A percentile compares a stretch with the other conserved stretches of the same genome.
These are phyloP conservation scores for Saccharomycopsis guyanensis DNA, from an alignment of 805 yeast genomes.

Conservation along the genomic window DNA sequence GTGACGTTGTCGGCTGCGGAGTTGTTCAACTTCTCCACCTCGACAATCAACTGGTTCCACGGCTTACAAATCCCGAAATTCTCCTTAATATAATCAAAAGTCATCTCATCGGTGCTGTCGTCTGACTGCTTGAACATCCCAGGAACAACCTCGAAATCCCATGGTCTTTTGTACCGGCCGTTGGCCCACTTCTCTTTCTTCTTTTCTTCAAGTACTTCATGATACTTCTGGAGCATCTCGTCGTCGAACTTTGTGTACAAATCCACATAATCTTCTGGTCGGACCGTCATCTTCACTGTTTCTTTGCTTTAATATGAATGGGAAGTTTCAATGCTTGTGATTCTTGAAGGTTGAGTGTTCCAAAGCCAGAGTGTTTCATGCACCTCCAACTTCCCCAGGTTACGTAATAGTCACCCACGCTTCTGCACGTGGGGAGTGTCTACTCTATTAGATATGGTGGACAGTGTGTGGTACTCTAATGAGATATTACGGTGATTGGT, in stretches of 20 bases:
- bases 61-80: constrained; percentile 35
- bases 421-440: too few species aligned
- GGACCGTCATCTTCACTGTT: too few species aligned
- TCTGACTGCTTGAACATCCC: constrained; percentile 39
- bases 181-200: constrained; percentile 1
- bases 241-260: constrained; percentile 13
- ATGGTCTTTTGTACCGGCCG: constrained; percentile 14
- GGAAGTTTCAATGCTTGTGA: too few species aligned
- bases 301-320: too few species aligned
- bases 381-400: too few species aligned
- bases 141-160: constrained; percentile 31
- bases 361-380: too few species aligned
- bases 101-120: constrained; percentile 33
- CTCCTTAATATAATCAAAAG: constrained; percentile 35
- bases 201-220: constrained; percentile 5
- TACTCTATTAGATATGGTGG: too few species aligned
- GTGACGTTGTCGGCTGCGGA: constrained; percentile 25
- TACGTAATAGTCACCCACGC: too few species aligned
- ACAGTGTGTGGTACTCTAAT: too few species aligned
- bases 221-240: constrained; percentile 5
- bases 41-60: constrained; percentile 29
- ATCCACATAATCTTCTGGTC: constrained; percentile 16
- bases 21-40: constrained; percentile 33
- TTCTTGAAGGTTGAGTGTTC: too few species aligned
- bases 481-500: too few species aligned